Evolutionary conservation across 1,284 basidiomycete species (phyloP).

Genomic region (Coniferiporia weirii): DNA sequence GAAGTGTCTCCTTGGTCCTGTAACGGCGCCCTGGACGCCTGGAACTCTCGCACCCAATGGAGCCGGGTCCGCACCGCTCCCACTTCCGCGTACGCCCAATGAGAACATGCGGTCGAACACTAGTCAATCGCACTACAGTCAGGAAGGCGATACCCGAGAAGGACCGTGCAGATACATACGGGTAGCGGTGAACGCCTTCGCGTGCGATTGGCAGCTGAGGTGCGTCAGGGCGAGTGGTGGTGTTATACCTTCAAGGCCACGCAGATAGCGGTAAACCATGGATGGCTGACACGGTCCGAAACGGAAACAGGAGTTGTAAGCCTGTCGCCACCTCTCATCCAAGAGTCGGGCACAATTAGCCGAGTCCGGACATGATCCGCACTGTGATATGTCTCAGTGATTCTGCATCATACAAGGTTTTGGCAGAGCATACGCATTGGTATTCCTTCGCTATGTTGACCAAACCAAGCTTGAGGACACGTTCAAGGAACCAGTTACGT

Average conservation of each 20-base stretch:
- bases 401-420: background rate
- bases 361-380: constrained; percentile 79
- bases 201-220: constrained; percentile 80
- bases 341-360: constrained; percentile 76
- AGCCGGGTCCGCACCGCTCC: constrained; percentile 41
- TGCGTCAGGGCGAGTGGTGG: constrained; percentile 77
- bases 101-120: constrained; percentile 94
- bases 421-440: constrained; percentile 59
- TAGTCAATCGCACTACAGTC: constrained; percentile 27
- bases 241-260: constrained; percentile 76
- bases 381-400: constrained; percentile 39
- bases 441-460: constrained; percentile 86
- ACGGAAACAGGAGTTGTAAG: constrained; percentile 81
- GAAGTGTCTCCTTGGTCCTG: constrained; percentile 74
- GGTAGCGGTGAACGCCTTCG: constrained; percentile 80
- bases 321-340: constrained; percentile 90
- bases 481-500: constrained; percentile 90
- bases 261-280: constrained; percentile 84
- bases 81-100: constrained; percentile 67
- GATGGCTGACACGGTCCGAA: constrained; percentile 87
- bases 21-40: constrained; percentile 54
- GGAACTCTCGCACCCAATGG: constrained; percentile 58
- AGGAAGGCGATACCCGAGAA: background rate
- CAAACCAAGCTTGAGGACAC: constrained; percentile 86
- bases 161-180: constrained; percentile 42